Evolutionary conservation across 2,329 filamentous ascomycete genomes (phyloP).

Genomic region (Oidium heveae): DNA sequence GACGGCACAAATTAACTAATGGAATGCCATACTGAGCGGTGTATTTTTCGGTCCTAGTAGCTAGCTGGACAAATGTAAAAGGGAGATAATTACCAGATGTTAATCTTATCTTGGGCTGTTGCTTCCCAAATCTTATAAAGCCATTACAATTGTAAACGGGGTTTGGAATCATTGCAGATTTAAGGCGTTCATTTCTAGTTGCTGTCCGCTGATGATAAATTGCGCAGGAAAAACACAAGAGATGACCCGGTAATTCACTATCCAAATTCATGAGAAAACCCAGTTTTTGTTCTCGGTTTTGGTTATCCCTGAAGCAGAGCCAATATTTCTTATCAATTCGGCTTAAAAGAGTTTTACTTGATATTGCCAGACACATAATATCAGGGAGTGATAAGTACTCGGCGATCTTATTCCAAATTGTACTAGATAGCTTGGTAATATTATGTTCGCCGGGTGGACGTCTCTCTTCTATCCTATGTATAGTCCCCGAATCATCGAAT

Average conservation of each 20-base stretch:
- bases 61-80: slow-evolving; percentile 33
- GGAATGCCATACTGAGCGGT: slow-evolving; percentile 22
- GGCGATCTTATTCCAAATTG: slow-evolving; percentile 21
- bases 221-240: slow-evolving; percentile 32
- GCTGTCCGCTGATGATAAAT: slow-evolving; percentile 27
- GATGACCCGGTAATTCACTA: slow-evolving; percentile 23
- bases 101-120: slow-evolving; percentile 25
- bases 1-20: slow-evolving; percentile 21
- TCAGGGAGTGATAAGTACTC: slow-evolving; percentile 20
- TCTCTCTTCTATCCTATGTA: slow-evolving; percentile 2
- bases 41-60: slow-evolving; percentile 22
- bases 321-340: slow-evolving; percentile 19
- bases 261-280: slow-evolving; percentile 27
- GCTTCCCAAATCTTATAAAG: slow-evolving; percentile 20
- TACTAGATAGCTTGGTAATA: slow-evolving; percentile 19
- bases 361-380: slow-evolving; percentile 22
- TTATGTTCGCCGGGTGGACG: slow-evolving; percentile 16
- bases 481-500: slow-evolving; percentile 2
- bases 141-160: slow-evolving; percentile 31
- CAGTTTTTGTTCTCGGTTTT: slow-evolving; percentile 21
- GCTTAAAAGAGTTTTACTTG: slow-evolving; percentile 20
- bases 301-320: slow-evolving; percentile 16
- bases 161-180: slow-evolving; percentile 26
- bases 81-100: slow-evolving; percentile 28
- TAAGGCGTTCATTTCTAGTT: slow-evolving; percentile 26